phyloP scores from a whole-genome alignment of 208 protist genomes.

The Naegleria fowleri region DNA sequence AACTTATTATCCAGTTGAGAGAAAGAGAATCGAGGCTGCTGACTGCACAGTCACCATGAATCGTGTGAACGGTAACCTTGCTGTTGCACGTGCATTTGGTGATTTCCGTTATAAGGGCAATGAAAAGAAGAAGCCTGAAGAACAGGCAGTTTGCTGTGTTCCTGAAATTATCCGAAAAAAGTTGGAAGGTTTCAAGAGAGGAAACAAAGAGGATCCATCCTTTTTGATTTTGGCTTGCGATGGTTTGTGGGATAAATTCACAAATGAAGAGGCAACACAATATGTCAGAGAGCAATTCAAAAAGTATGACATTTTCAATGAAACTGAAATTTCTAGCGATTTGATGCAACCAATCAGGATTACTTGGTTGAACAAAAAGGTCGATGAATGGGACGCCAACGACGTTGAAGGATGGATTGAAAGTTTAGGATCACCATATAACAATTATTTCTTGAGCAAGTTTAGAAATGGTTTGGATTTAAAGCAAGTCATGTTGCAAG shows the following conservation, averaged over 20 bases:
- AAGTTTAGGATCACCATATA: not conserved
- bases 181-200: not conserved
- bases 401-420: not conserved
- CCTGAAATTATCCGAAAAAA: not conserved
- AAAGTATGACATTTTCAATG: constrained; percentile 16
- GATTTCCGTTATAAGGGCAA: not conserved
- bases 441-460: not conserved
- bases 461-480: not conserved
- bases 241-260: constrained; percentile 3
- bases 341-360: not conserved
- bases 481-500: not conserved
- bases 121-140: too few relatives aligned
- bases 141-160: not conserved
- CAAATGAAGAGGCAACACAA: not conserved
- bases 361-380: constrained; percentile 15
- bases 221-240: constrained; percentile 3
- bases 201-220: not conserved
- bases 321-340: not conserved
- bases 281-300: not conserved
- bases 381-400: not conserved
- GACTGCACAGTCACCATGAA: not conserved
- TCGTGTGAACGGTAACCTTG: not conserved
- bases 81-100: constrained; percentile 13
- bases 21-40: not conserved
- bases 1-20: not conserved